A percentile compares a stretch with the other conserved stretches of the same genome.
Conservation (phyloP, 2,329 filamentous ascomycete genomes). For the Fusarium tricinctum region DNA sequence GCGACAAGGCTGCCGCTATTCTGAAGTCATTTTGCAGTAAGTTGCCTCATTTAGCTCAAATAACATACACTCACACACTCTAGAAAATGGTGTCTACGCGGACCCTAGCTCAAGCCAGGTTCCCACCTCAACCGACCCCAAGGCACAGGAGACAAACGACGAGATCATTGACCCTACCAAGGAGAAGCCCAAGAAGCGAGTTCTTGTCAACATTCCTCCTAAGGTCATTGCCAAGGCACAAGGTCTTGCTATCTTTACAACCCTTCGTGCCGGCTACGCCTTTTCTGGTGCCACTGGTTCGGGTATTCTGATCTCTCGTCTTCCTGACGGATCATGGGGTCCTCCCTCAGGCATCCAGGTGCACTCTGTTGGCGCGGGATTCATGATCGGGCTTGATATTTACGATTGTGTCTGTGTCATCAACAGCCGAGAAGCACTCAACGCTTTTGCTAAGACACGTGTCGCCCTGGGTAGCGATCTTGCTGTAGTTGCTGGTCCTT, state of each 20-base stretch:
- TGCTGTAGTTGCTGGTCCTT: slow-evolving; percentile 77
- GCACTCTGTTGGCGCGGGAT: slow-evolving; percentile 83
- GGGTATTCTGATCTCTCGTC: slow-evolving; percentile 73
- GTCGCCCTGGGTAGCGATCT: slow-evolving; percentile 85
- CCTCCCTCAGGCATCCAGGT: slow-evolving; percentile 86
- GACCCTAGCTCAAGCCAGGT: slow-evolving; percentile 51
- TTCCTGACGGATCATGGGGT: slow-evolving; percentile 78
- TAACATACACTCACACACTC: slow-evolving; percentile 12
- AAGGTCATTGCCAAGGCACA: slow-evolving; percentile 75
- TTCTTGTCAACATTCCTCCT: slow-evolving; percentile 67
- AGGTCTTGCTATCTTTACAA: slow-evolving; percentile 80
- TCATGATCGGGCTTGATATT: slow-evolving; percentile 86
- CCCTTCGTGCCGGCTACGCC: slow-evolving; percentile 75
- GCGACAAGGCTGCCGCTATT: slow-evolving; percentile 90
- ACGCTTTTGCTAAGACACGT: slow-evolving; percentile 81
- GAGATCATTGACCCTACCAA: slow-evolving; percentile 53
- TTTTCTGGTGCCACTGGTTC: slow-evolving; percentile 76
- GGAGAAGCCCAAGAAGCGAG: slow-evolving; percentile 61
- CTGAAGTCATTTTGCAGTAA: slow-evolving; percentile 87
- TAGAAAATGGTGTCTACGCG: slow-evolving; percentile 68
- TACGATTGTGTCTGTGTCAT: slow-evolving; percentile 92
- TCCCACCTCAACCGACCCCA: slow-evolving; percentile 53
- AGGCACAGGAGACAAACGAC: slow-evolving; percentile 49
- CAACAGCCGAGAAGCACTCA: slow-evolving; percentile 80
- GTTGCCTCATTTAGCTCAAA: slow-evolving; percentile 46